Evolutionary conservation across 495 filamentous ascomycete species (phyloP).

Genomic region (Aspergillus panamensis): DNA sequence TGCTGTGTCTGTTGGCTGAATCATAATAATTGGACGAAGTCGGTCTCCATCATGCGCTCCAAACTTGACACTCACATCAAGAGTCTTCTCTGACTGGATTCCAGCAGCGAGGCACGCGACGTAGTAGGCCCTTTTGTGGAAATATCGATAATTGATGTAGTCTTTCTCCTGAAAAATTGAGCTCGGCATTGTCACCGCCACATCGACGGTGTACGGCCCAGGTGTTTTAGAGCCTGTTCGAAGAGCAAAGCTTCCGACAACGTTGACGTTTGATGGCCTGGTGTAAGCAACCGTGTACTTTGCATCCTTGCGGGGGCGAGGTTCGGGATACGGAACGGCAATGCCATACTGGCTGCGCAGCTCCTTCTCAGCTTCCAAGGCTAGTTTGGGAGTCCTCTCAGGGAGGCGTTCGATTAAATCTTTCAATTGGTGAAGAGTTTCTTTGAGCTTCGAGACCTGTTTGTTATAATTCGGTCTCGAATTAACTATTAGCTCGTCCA

Average conservation of each 20-base stretch:
- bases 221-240: constrained; percentile 65
- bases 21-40: constrained; percentile 67
- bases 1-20: constrained; percentile 39
- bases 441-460: constrained; percentile 60
- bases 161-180: constrained; percentile 89
- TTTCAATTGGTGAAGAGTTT: constrained; percentile 69
- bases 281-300: constrained; percentile 78
- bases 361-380: constrained; percentile 62
- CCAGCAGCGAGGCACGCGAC: constrained; percentile 72
- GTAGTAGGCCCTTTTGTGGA: constrained; percentile 92
- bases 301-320: constrained; percentile 63
- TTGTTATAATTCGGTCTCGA: constrained; percentile 66
- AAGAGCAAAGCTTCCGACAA: constrained; percentile 81
- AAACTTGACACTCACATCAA: constrained; percentile 58
- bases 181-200: constrained; percentile 80
- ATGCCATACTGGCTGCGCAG: constrained; percentile 64
- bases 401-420: constrained; percentile 68
- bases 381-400: constrained; percentile 49
- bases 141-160: constrained; percentile 88
- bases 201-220: constrained; percentile 61
- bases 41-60: constrained; percentile 70
- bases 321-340: constrained; percentile 75
- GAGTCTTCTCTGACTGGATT: constrained; percentile 53
- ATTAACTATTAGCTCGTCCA: constrained; percentile 74
- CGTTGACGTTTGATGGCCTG: constrained; percentile 74